Percentiles rank a stretch among this genome's conserved stretches.
phyloP scores from a whole-genome alignment of 225 moss, liverwort and hornwort genomes.

The Sphagnum tenellum region DNA sequence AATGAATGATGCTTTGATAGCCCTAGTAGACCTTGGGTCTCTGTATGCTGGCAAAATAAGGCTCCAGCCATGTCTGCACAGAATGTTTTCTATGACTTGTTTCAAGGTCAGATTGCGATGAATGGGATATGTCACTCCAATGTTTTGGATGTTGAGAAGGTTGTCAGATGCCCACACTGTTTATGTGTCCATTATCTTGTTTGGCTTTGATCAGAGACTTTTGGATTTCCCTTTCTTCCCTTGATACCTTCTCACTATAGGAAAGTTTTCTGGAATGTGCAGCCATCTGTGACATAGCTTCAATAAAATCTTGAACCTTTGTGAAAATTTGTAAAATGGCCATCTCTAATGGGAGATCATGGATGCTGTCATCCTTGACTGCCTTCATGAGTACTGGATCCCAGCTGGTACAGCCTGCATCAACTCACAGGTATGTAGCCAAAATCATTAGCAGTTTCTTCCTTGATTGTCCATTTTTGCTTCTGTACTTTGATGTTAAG shows the following conservation, averaged over 20 bases:
- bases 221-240: background rate
- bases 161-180: background rate
- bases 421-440: too few relatives aligned
- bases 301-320: background rate
- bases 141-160: background rate
- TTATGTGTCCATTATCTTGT: background rate
- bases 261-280: background rate
- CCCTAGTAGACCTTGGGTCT: too few relatives aligned
- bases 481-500: too few relatives aligned
- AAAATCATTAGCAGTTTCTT: too few relatives aligned
- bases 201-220: background rate
- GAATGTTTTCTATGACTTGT: too few relatives aligned
- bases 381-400: background rate
- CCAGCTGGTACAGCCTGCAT: background rate
- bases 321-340: background rate
- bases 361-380: background rate
- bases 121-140: too few relatives aligned
- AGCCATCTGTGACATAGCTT: background rate
- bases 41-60: too few relatives aligned
- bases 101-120: too few relatives aligned
- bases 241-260: too few relatives aligned
- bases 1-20: too few relatives aligned
- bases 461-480: too few relatives aligned
- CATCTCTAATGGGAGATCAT: background rate
- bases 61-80: too few relatives aligned